Base-by-base conservation (phyloP, 345 rosid genomes). In the Rhodamnia argentea region DNA sequence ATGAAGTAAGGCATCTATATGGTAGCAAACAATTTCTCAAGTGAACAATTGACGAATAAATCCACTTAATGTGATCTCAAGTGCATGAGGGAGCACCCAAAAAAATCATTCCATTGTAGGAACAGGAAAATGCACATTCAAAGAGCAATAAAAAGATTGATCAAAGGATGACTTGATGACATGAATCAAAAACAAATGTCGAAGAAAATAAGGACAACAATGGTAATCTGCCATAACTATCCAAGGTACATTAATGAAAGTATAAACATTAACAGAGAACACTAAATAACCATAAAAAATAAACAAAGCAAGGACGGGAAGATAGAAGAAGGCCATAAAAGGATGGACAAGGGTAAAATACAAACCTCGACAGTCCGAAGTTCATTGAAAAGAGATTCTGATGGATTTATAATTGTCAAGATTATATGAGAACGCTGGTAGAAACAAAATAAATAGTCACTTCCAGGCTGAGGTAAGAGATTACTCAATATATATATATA, bases 361-460 rank as follows among this genome's bases (percentile, higher is more conserved):
- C 95, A 70, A 88, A 98, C 99, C 99, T 98, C 99, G 83, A 96
- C 98, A 47, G 94, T 94, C 84, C 98, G 96, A 29, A 98, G 98
- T 85, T 98, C 99, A 88, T 89, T 94, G 83, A 98, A 94, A 90
- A 96, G 94, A n/a, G 98, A 95, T 87, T 98, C 99, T 10, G 99
- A 93, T 23, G 99, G 99, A 75, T 92, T 88, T 60, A 99, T 95
- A 89, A 98, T 95, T 24, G 99, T 98, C 86, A 90, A 76, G 84
- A 92, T 85, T 90, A 98, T 87, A 91, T 96, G 94, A 82, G 94
- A 91, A 14, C 99, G 97, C 99, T 98, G 96, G 87, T 89, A 56
- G 87, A 84, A 37, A 88, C 52, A 27, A 53, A 42, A 37, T 83
- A 29, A 78, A 56, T 86, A 37, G 85, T 89, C 75, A 88, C 81